These are phyloP conservation scores for Letharia lupina DNA, from an alignment of 495 filamentous ascomycete species.

Conservation along the genomic window DNA sequence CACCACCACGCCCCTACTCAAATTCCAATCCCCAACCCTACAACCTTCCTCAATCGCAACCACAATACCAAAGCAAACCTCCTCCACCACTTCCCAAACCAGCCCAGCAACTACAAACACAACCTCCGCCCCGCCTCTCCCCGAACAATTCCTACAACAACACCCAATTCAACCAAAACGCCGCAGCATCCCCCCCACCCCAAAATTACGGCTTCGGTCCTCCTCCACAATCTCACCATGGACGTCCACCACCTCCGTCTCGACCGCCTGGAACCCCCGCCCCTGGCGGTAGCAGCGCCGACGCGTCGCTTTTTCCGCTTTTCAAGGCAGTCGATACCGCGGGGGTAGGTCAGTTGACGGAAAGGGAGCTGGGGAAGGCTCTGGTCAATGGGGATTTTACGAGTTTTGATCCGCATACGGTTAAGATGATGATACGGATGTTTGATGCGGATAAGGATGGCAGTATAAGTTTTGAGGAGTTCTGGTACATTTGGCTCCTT, in stretches of 20 bases:
- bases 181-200: slow-evolving; percentile 46
- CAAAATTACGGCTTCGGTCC: slow-evolving; percentile 54
- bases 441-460: slow-evolving; percentile 84
- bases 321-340: slow-evolving; percentile 86
- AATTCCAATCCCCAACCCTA: slow-evolving; percentile 29
- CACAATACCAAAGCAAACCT: slow-evolving; percentile 29
- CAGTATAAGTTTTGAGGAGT: slow-evolving; percentile 89
- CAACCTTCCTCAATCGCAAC: slow-evolving; percentile 16
- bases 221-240: slow-evolving; percentile 46
- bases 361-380: slow-evolving; percentile 79
- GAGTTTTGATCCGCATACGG: slow-evolving; percentile 89
- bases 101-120: slow-evolving; percentile 19
- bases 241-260: slow-evolving; percentile 40
- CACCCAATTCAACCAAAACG: slow-evolving; percentile 34
- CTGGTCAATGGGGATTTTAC: slow-evolving; percentile 96
- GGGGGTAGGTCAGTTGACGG: slow-evolving; percentile 74
- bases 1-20: slow-evolving; percentile 24
- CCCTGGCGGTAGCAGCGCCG: slow-evolving; percentile 40
- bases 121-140: slow-evolving; percentile 29
- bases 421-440: slow-evolving; percentile 98
- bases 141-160: slow-evolving; percentile 29
- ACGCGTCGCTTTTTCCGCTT: slow-evolving; percentile 69
- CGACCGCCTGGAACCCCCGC: slow-evolving; percentile 59
- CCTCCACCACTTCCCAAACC: slow-evolving; percentile 23
- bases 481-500: slow-evolving; percentile 45